phyloP scores from a whole-genome alignment of 768 basidiomycete species.

The Fomitopsis pulvina region DNA sequence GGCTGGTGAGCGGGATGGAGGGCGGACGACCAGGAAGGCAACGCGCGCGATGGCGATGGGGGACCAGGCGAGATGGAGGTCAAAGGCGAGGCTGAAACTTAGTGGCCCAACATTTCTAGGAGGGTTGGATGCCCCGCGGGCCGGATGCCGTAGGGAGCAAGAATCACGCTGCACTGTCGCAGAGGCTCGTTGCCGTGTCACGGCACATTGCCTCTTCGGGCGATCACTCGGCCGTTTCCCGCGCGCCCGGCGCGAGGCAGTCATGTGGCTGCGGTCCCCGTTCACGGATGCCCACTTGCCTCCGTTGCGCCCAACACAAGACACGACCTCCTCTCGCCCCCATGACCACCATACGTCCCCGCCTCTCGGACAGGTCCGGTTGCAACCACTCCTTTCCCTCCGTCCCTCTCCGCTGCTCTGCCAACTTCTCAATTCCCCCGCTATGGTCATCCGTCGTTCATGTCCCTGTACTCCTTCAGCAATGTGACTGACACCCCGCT shows the following conservation, averaged over 20 bases:
- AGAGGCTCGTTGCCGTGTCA: not conserved
- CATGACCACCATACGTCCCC: too few relatives aligned
- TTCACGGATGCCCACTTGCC: too few relatives aligned
- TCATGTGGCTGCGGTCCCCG: too few relatives aligned
- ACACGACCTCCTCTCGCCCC: too few relatives aligned
- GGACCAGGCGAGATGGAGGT: not conserved
- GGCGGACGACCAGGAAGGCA: not conserved
- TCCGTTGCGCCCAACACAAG: too few relatives aligned
- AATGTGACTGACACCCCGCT: not conserved
- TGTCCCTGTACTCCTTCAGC: not conserved
- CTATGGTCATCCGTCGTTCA: not conserved
- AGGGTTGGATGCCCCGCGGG: not conserved
- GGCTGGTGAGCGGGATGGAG: not conserved
- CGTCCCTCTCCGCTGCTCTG: too few relatives aligned
- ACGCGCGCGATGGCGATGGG: not conserved
- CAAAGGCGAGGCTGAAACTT: not conserved
- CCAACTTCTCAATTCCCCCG: not conserved
- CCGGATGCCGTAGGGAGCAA: not conserved
- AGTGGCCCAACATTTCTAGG: constrained; percentile 2
- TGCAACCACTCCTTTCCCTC: too few relatives aligned
- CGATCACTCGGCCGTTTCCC: not conserved
- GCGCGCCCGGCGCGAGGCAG: not conserved
- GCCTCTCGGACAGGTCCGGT: too few relatives aligned
- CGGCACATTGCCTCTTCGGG: not conserved
- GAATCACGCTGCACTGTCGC: not conserved